These are phyloP conservation scores for Cicer yamashitae DNA, from an alignment of 306 rosid species.

Conservation along the genomic window DNA sequence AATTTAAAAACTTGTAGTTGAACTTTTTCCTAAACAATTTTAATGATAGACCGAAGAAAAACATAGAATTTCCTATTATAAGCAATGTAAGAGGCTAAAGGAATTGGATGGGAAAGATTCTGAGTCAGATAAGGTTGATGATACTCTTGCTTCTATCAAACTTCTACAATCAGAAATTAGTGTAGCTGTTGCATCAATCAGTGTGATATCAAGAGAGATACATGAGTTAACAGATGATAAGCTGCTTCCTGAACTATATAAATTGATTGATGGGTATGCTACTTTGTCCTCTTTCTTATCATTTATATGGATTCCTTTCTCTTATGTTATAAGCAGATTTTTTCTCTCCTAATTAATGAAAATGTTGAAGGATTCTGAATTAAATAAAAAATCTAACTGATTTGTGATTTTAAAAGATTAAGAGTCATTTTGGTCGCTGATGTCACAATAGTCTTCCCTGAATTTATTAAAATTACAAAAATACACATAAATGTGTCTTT, in stretches of 20 bases:
- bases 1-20: background rate
- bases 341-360: background rate
- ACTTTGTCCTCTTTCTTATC: background rate
- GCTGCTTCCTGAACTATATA: conserved; percentile 50
- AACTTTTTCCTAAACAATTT: background rate
- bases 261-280: conserved; percentile 53
- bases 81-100: conserved; percentile 43
- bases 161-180: conserved; percentile 39
- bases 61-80: conserved; percentile 42
- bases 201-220: conserved; percentile 45
- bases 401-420: background rate
- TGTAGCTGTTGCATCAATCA: conserved; percentile 45
- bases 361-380: background rate
- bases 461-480: too few relatives aligned
- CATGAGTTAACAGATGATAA: conserved; percentile 41
- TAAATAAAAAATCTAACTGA: background rate
- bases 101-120: conserved; percentile 40
- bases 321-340: too few relatives aligned
- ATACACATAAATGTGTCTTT: too few relatives aligned
- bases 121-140: conserved; percentile 42
- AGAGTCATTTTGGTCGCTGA: too few relatives aligned
- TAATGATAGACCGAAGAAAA: conserved; percentile 51
- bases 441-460: too few relatives aligned
- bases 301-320: too few relatives aligned
- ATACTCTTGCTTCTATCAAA: conserved; percentile 39